Conservation (phyloP, 1,284 basidiomycete genomes). For the Leccinum solheimii region DNA sequence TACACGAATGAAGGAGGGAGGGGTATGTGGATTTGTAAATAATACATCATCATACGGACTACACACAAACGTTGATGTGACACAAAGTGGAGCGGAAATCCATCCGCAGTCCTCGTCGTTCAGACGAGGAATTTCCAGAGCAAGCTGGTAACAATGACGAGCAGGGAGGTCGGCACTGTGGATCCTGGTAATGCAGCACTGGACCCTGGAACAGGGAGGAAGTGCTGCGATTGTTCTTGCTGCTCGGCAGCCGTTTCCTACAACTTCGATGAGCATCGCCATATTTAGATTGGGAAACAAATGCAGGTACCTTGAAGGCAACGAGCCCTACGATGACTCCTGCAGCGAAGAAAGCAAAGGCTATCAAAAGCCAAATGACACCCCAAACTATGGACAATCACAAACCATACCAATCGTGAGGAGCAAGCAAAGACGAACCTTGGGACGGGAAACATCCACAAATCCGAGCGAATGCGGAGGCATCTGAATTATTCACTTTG, state of each 20-base stretch:
- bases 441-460: slow-evolving; percentile 80
- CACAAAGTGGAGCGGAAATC: neutral
- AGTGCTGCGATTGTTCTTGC: slow-evolving; percentile 49
- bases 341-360: slow-evolving; percentile 78
- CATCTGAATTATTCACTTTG: slow-evolving; percentile 92
- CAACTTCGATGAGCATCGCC: slow-evolving; percentile 5
- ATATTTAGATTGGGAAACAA: neutral
- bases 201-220: slow-evolving; percentile 65
- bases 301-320: slow-evolving; percentile 73
- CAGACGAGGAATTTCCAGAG: slow-evolving; percentile 30
- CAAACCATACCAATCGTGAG: neutral
- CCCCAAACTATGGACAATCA: slow-evolving; percentile 65
- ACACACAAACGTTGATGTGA: neutral
- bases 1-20: neutral
- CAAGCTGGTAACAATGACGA: slow-evolving; percentile 21
- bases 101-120: neutral
- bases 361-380: slow-evolving; percentile 85
- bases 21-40: neutral
- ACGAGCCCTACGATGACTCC: slow-evolving; percentile 83
- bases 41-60: slow-evolving; percentile 12
- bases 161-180: slow-evolving; percentile 21
- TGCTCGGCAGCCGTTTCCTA: slow-evolving; percentile 61
- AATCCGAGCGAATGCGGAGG: slow-evolving; percentile 84
- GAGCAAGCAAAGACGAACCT: slow-evolving; percentile 40
- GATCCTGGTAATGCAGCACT: slow-evolving; percentile 34